Percentiles rank a stretch among this genome's conserved stretches.
phyloP scores from a whole-genome alignment of 2,329 filamentous ascomycete genomes.

The Colletotrichum kahawae region DNA sequence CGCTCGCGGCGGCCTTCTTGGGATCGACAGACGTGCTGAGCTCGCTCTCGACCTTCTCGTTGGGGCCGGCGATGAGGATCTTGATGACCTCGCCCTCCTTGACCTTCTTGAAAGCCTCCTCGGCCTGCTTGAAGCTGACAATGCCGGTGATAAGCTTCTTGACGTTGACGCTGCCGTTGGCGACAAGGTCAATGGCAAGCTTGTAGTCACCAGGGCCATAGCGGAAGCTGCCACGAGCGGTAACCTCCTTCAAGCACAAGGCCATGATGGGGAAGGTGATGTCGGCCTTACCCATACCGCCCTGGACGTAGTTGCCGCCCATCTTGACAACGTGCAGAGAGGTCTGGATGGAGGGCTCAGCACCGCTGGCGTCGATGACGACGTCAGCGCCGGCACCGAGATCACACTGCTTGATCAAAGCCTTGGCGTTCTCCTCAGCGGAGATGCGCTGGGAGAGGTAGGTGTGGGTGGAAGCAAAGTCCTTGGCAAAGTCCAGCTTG shows the following conservation, averaged over 20 bases:
- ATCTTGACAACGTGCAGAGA: constrained; percentile 72
- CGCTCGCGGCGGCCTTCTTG: constrained; percentile 15
- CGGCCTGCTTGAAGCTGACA: constrained; percentile 81
- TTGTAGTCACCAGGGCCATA: constrained; percentile 90
- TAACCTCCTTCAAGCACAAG: constrained; percentile 88
- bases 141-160: constrained; percentile 82
- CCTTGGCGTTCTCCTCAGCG: constrained; percentile 76
- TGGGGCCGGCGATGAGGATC: constrained; percentile 70
- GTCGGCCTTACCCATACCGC: constrained; percentile 87
- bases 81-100: constrained; percentile 82
- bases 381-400: constrained; percentile 74
- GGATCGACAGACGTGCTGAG: constrained; percentile 18
- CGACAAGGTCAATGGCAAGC: constrained; percentile 79
- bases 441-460: constrained; percentile 67
- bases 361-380: constrained; percentile 82
- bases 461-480: constrained; percentile 74
- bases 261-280: constrained; percentile 93
- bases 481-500: constrained; percentile 78
- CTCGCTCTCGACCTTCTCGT: constrained; percentile 54
- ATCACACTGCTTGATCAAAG: constrained; percentile 66
- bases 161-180: constrained; percentile 74
- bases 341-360: constrained; percentile 78
- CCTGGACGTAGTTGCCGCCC: constrained; percentile 82
- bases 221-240: constrained; percentile 84
- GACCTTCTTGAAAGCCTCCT: constrained; percentile 86